These are phyloP conservation scores for Colletotrichum sp. DNA, from an alignment of 2,329 filamentous ascomycete species.

Conservation along the genomic window DNA sequence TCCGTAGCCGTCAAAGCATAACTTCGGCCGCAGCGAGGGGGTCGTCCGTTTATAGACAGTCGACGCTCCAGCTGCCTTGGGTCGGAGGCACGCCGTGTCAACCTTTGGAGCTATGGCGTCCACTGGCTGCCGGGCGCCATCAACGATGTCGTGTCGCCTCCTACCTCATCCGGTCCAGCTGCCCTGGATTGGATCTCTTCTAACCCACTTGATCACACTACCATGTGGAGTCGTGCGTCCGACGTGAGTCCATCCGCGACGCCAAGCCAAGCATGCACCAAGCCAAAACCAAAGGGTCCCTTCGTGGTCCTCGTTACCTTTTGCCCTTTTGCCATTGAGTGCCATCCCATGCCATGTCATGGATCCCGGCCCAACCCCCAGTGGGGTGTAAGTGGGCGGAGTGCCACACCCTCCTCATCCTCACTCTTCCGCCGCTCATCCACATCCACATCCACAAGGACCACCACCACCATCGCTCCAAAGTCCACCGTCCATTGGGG, in stretches of 20 bases:
- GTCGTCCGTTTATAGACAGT: not conserved
- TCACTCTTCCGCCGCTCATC: not conserved
- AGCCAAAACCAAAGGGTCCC: not conserved
- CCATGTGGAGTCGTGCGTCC: not conserved
- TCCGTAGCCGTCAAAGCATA: not conserved
- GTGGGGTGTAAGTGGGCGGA: constrained; percentile 17
- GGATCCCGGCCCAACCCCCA: constrained; percentile 6
- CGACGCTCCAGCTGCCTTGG: not conserved
- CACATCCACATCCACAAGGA: not conserved
- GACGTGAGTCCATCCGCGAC: not conserved
- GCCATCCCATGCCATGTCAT: not conserved
- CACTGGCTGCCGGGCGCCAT: not conserved
- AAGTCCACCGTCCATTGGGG: not conserved
- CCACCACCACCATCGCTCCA: not conserved
- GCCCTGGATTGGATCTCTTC: not conserved
- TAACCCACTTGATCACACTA: not conserved
- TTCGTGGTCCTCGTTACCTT: not conserved
- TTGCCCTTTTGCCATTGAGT: not conserved
- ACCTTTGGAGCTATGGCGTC: not conserved
- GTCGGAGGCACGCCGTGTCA: not conserved
- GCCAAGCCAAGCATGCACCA: not conserved
- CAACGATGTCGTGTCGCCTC: not conserved
- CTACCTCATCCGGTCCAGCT: not conserved
- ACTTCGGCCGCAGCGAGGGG: not conserved
- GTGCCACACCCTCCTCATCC: constrained; percentile 7